Evolutionary conservation across 192 early-diverging fungal species (phyloP), one percentile per base, ranked within the genome.

Genomic region (Chytriomyces confervae): DNA sequence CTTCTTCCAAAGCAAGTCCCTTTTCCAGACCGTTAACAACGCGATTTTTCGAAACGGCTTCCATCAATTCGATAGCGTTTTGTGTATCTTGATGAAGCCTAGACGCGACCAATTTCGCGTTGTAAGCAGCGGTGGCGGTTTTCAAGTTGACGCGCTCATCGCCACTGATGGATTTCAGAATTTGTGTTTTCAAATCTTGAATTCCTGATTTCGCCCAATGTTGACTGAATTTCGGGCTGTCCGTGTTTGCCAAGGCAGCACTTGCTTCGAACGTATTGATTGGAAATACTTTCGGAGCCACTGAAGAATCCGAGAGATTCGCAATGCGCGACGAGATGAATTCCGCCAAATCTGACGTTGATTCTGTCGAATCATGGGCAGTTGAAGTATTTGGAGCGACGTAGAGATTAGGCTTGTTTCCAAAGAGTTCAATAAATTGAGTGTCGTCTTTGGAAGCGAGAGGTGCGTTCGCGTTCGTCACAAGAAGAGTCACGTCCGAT

Each of bases 401-500:
- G 7, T 83, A 46, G 43, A 85, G 16, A 68, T 77, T 84, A 13
- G 60, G 63, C 60, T 78, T 80, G 20, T 80, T 79, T 23, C 27
- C 69, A 65, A 81, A 81, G 10, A 63, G 23, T 45, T 79, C 49
- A 24, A 83, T 8, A 71, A 83, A 81, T 6, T 46, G 50, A 0
- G 48, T 18, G 46, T 85, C 84, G 8, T 46, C 10, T n/a, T 68
- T 24, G 27, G 72, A 48, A 5, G 61, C 66, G 5, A 85, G 57
- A 0, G 79, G 77, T 8, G 68, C 9, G 10, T 18, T 27, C 5
- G 77, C 74, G 46, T 66, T 49, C 20, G 84, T 85, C 9, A 81
- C 79, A 18, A 83, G 72, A 43, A 85, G 66, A 62, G 81, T 66
- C 18, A 85, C 62, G 65, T 85, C 84, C 46, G 79, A 76, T 18